Evolutionary conservation across 2,329 filamentous ascomycete genomes (phyloP).

Genomic region (Davidsoniella eucalypti): DNA sequence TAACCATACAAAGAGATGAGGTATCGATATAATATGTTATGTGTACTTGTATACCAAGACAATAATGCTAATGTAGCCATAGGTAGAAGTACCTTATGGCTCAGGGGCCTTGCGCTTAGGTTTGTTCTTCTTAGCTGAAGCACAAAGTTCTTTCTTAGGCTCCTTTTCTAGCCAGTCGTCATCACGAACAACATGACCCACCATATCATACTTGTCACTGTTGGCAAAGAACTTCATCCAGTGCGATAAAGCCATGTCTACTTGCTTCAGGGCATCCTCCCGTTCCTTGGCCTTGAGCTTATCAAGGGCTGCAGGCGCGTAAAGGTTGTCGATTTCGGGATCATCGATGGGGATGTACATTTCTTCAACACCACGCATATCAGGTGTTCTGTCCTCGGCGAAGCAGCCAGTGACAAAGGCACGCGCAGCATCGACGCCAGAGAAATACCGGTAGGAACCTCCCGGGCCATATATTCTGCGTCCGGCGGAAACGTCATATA

Average conservation of each 20-base stretch:
- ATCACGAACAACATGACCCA: conserved; percentile 55
- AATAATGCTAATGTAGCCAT: background rate
- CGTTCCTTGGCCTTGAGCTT: conserved; percentile 44
- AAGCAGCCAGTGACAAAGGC: conserved; percentile 93
- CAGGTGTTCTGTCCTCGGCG: conserved; percentile 63
- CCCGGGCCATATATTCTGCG: conserved; percentile 63
- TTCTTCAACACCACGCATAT: conserved; percentile 72
- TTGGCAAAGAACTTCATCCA: conserved; percentile 75
- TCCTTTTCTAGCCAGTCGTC: conserved; percentile 37
- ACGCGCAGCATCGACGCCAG: conserved; percentile 70
- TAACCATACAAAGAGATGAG: background rate
- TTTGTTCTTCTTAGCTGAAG: background rate
- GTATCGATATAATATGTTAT: too few species aligned
- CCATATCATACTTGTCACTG: conserved; percentile 63
- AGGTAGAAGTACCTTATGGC: background rate
- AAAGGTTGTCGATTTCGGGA: conserved; percentile 42
- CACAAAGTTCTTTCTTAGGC: background rate
- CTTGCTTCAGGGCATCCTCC: conserved; percentile 45
- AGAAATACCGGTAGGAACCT: conserved; percentile 74
- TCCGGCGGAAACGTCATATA: conserved; percentile 66
- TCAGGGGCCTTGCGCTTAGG: background rate
- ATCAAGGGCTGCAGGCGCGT: conserved; percentile 36
- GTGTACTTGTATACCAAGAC: background rate
- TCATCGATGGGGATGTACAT: conserved; percentile 60
- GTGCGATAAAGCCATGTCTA: conserved; percentile 51